A percentile compares a stretch with the other conserved stretches of the same genome.
These are phyloP conservation scores for Phellopilus nigrolimitatus DNA, from an alignment of 1,284 basidiomycete species.

Conservation along the genomic window DNA sequence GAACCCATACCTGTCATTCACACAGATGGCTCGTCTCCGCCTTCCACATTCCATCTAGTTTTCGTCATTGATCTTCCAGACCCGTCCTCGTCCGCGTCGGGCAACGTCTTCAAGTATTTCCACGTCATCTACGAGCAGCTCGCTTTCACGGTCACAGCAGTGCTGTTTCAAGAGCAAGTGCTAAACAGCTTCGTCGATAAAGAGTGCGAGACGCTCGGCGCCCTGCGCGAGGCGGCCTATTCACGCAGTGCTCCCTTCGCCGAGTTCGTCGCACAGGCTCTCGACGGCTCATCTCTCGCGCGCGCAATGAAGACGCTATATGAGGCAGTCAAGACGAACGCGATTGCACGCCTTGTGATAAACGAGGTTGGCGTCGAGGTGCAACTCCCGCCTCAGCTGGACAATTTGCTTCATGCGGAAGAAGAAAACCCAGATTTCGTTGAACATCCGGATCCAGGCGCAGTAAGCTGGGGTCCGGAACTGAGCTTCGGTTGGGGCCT, in stretches of 20 bases:
- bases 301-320: conserved; percentile 70
- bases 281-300: conserved; percentile 67
- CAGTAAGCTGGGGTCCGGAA: conserved; percentile 62
- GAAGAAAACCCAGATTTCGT: conserved; percentile 41
- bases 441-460: conserved; percentile 45
- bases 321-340: conserved; percentile 65
- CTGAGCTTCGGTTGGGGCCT: conserved; percentile 66
- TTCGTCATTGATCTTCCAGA: conserved; percentile 88
- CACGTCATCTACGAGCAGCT: conserved; percentile 85
- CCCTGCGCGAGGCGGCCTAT: conserved; percentile 55
- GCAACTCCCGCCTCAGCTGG: conserved; percentile 75
- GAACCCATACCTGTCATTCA: conserved; percentile 22
- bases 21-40: conserved; percentile 41
- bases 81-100: conserved; percentile 73
- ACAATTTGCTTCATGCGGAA: conserved; percentile 60
- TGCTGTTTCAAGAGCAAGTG: conserved; percentile 84
- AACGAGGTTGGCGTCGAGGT: conserved; percentile 74
- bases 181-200: conserved; percentile 75
- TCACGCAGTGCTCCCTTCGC: conserved; percentile 50
- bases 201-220: conserved; percentile 66
- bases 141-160: conserved; percentile 83
- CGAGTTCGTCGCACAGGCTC: conserved; percentile 51
- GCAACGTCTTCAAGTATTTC: conserved; percentile 73
- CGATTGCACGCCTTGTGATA: conserved; percentile 72
- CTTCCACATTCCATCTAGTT: conserved; percentile 85